A percentile compares a stretch with the other conserved stretches of the same genome.
Conservation (phyloP, 306 rosid genomes). For the Malus sieversii region DNA sequence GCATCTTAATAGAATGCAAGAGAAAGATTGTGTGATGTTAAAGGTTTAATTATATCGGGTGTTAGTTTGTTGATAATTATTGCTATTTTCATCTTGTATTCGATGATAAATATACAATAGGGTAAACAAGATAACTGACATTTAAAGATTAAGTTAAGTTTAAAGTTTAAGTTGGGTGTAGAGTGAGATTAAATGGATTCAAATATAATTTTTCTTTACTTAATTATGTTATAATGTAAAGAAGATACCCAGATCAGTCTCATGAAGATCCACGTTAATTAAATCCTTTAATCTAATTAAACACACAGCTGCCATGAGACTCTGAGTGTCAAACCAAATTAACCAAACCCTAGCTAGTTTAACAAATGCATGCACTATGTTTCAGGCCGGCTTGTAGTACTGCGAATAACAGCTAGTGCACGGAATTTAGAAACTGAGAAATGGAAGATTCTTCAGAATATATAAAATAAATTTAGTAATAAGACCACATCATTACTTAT, state of each 20-base stretch:
- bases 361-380: background rate
- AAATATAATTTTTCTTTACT: too few species aligned
- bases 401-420: background rate
- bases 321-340: background rate
- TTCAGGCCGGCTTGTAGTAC: background rate
- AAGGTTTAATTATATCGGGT: too few species aligned
- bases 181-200: too few species aligned
- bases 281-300: background rate
- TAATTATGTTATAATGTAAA: too few species aligned
- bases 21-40: too few species aligned
- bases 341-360: background rate
- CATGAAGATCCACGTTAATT: background rate
- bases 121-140: too few species aligned
- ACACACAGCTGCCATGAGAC: background rate
- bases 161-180: too few species aligned
- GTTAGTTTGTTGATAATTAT: background rate
- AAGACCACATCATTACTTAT: background rate
- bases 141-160: too few species aligned
- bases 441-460: slow-evolving; percentile 1
- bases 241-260: background rate
- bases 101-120: too few species aligned
- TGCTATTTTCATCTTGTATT: too few species aligned
- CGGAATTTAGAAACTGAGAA: background rate
- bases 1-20: too few species aligned
- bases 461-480: background rate